These are phyloP conservation scores for Botryotinia convoluta DNA, from an alignment of 2,329 filamentous ascomycete genomes.

Conservation along the genomic window DNA sequence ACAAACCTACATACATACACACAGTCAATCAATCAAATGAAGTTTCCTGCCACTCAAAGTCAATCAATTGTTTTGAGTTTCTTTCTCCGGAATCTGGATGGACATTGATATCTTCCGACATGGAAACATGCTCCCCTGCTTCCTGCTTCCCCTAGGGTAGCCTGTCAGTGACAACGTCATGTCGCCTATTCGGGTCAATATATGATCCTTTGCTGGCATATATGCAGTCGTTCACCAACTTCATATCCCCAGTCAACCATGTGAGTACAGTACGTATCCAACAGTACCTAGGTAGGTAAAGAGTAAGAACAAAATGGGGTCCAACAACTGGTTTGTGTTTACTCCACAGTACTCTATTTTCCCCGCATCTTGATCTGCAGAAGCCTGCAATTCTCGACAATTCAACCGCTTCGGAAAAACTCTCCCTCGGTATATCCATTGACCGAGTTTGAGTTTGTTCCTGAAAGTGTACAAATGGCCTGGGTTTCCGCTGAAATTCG, in stretches of 20 bases:
- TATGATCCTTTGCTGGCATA: background rate
- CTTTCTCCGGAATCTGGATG: background rate
- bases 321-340: slow-evolving; percentile 6
- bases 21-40: background rate
- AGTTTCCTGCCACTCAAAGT: background rate
- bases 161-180: background rate
- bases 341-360: slow-evolving; percentile 9
- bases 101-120: background rate
- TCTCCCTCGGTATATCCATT: slow-evolving; percentile 18
- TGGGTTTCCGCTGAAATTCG: background rate
- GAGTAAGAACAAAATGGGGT: background rate
- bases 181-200: slow-evolving; percentile 9
- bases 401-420: slow-evolving; percentile 21
- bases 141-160: background rate
- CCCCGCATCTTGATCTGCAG: slow-evolving; percentile 18
- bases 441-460: slow-evolving; percentile 8
- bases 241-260: background rate
- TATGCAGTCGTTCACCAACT: background rate
- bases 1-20: background rate
- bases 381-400: slow-evolving; percentile 16
- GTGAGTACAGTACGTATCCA: background rate
- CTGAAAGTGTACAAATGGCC: slow-evolving; percentile 4
- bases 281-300: background rate
- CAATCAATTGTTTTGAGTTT: background rate
- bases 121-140: background rate